Evolutionary conservation across 129 eudicot species (phyloP), one percentile per base, ranked within the genome.

Genomic region (Lactuca sativa): DNA sequence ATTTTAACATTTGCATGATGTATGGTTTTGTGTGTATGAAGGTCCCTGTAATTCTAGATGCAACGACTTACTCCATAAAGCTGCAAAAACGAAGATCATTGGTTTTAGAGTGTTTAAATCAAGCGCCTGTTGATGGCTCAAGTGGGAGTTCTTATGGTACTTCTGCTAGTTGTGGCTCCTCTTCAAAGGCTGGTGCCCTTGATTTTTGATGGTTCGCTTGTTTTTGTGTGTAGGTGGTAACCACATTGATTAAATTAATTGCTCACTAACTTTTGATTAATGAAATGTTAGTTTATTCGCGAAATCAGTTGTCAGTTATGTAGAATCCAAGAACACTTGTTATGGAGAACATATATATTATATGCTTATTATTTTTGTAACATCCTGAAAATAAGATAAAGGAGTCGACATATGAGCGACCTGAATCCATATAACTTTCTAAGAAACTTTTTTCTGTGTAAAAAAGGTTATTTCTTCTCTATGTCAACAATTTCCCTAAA

Each of bases 51-150:
- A 88, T 90, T 80, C 79, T 84, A 40, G 99, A 93, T 49, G 90
- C 99, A 16, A 90, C 99, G 33, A 93, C 95, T 37, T 90, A 74
- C 69, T 93, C 99, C 7, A 87, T 93, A 72, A 93, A 93, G 82
- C 82, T 93, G 53, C 83, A 82, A 54, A 93, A 93, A 69, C 86
- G 97, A 62, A 85, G 92, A 66, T 79, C 83, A 10, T 76, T 93
- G 68, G 75, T 80, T 70, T 76, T 93, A 74, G 99, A 93, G 73
- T 89, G 92, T 64, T 74, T 93, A 61, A 93, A 93, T 82, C 99
- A 90, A 78, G 99, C 99, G 16, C 99, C 99, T 4, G 86, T 93
- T 13, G 99, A 89, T 71, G 97, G 95, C 79, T 83, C 95, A 47
- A 90, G 92, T 83, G 99, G 99, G 66, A 82, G 76, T 62, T 93